Base-by-base conservation (phyloP, 83 land plant genomes). In the Larix sibirica region DNA sequence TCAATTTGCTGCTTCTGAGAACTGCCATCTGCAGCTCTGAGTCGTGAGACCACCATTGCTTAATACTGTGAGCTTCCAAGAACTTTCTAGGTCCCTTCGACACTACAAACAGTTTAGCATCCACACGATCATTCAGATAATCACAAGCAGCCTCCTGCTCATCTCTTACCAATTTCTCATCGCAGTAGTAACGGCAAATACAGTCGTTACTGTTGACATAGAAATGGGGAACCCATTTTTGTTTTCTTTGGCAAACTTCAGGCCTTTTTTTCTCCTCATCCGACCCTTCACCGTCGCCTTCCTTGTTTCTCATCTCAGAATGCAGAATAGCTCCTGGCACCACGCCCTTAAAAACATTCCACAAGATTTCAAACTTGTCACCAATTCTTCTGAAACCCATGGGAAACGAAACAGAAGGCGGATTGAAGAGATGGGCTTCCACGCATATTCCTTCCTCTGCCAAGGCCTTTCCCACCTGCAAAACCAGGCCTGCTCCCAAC, bases 401-500 rank as follows among this genome's bases (percentile, higher is more conserved):
- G 61, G 92, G 90, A 13, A 94, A 74, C 4, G 96, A 94, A 75
- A 91, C 85, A 1, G 92, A 94, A 8, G 94, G 96, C 8, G 96
- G 96, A 36, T 94, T 91, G 81, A 91, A 94, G 82, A 94, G 84
- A 84, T 93, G 95, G 1, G 94, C 81, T 44, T 93, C 95, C 4
- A 90, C 84, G 44, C 56, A 91, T n/a, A 88, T 74, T 3, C 89
- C 91, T 77, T 87, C 81, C 42, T 90, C 87, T 2, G 96, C 92
- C 62, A 94, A 58, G 18, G 84, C 83, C 76, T 88, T 89, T 3
- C 95, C 95, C 13, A 87, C 87, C 81, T 89, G 95, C 16, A 91
- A 81, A 23, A 89, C 96, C 69, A 94, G 90, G 0, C 94, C 96
- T 13, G 94, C 96, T 4, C 96, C 96, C 75, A 94, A 65, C 2